phyloP scores from a whole-genome alignment of 371 early-diverging fungal genomes.

The Ordospora pajunii region DNA sequence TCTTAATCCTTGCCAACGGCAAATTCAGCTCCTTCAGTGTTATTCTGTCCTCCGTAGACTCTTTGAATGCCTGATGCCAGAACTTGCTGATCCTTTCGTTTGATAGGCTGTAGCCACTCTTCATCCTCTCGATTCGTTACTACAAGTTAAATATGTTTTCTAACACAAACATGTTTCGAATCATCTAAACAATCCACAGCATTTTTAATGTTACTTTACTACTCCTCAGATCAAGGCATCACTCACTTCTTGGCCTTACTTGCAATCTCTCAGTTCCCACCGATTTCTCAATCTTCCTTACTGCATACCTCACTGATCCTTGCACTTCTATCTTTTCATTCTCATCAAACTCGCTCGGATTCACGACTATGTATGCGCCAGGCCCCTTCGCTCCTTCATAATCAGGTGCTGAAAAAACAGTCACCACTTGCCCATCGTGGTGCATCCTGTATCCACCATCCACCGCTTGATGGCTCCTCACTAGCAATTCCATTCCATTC shows the following conservation, averaged over 20 bases:
- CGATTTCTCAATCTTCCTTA: background rate
- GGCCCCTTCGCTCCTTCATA: constrained; percentile 56
- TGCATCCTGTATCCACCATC: constrained; percentile 60
- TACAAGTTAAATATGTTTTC: constrained; percentile 7
- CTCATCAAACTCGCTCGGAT: background rate
- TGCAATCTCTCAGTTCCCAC: background rate
- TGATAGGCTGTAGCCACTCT: constrained; percentile 1
- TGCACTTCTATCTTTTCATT: background rate
- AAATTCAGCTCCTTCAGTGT: constrained; percentile 70
- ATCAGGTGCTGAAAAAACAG: constrained; percentile 62
- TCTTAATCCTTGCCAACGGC: constrained; percentile 95
- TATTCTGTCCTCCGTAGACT: constrained; percentile 1
- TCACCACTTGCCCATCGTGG: constrained; percentile 51
- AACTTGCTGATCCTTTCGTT: constrained; percentile 34
- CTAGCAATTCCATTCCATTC: constrained; percentile 54
- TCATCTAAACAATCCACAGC: background rate
- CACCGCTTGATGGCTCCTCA: constrained; percentile 60
- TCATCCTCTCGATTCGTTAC: background rate
- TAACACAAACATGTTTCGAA: constrained; percentile 12
- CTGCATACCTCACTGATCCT: background rate
- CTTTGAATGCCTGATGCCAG: constrained; percentile 30
- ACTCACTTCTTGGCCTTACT: too few relatives aligned
- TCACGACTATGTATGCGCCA: constrained; percentile 51
- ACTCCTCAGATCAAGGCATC: too few relatives aligned
- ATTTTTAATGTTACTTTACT: too few relatives aligned